A percentile compares a stretch with the other conserved stretches of the same genome.
Conservation (phyloP, 108 stramenopile species). For the Skeletonema grethae region DNA sequence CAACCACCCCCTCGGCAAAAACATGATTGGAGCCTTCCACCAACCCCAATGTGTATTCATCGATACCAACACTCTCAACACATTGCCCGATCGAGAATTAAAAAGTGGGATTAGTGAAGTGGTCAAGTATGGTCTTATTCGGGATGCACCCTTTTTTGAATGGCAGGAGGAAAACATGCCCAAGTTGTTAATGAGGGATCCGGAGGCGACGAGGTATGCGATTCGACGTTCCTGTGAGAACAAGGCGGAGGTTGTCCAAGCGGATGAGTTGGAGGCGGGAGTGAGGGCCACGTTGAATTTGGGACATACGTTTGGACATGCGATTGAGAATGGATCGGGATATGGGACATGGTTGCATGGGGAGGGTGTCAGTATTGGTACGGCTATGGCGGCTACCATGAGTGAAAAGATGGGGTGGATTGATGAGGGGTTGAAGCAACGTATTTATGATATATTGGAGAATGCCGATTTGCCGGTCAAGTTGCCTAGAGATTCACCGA, state of each 20-base stretch:
- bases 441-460: constrained; percentile 69
- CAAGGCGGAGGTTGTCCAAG: constrained; percentile 96
- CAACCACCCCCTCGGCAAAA: constrained; percentile 97
- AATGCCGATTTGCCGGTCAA: constrained; percentile 73
- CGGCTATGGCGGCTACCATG: constrained; percentile 94
- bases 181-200: constrained; percentile 75
- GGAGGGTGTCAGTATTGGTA: constrained; percentile 97
- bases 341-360: constrained; percentile 96
- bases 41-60: constrained; percentile 96
- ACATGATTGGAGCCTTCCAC: constrained; percentile 98
- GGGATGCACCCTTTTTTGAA: constrained; percentile 89
- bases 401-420: constrained; percentile 91
- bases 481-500: constrained; percentile 80
- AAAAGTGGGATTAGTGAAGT: constrained; percentile 92
- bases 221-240: constrained; percentile 90
- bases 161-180: constrained; percentile 93
- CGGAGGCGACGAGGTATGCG: constrained; percentile 76
- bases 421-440: constrained; percentile 57
- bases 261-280: constrained; percentile 95
- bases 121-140: constrained; percentile 95
- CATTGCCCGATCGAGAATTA: constrained; percentile 94
- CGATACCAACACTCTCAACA: constrained; percentile 81
- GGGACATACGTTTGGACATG: constrained; percentile 99
- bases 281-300: constrained; percentile 96
- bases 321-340: constrained; percentile 94